These are phyloP conservation scores for Penicillium sclerotigenum DNA, from an alignment of 2,329 filamentous ascomycete genomes.

Conservation along the genomic window DNA sequence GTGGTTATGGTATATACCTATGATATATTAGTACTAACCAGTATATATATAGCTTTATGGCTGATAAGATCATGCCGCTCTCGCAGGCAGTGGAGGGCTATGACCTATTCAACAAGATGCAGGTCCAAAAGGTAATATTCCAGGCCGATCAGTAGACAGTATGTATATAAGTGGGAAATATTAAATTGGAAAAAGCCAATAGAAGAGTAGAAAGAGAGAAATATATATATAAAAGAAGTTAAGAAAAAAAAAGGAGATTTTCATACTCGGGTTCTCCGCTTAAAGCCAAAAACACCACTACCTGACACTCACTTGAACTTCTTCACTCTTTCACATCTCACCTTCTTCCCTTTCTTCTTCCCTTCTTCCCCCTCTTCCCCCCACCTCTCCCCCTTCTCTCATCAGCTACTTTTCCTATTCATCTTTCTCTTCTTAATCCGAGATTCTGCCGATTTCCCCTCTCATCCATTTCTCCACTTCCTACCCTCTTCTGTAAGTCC, in stretches of 20 bases:
- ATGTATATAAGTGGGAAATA: background rate
- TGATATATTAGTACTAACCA: background rate
- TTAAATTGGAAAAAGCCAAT: background rate
- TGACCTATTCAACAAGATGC: conserved; percentile 68
- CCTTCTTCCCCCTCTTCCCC: conserved; percentile 18
- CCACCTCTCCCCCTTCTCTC: conserved; percentile 15
- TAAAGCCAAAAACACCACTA: conserved; percentile 22
- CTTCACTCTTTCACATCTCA: conserved; percentile 15
- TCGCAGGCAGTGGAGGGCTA: conserved; percentile 65
- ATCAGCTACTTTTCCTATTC: background rate
- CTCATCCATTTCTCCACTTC: conserved; percentile 25
- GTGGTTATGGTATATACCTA: background rate
- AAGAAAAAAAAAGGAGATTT: conserved; percentile 5
- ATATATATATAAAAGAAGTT: background rate
- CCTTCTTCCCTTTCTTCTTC: conserved; percentile 15
- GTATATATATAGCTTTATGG: conserved; percentile 62
- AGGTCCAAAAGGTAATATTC: conserved; percentile 72
- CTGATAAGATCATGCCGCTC: conserved; percentile 70
- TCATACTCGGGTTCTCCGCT: conserved; percentile 18
- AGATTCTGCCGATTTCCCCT: conserved; percentile 20
- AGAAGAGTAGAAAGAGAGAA: background rate
- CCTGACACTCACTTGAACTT: conserved; percentile 12
- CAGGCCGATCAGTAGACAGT: conserved; percentile 41
- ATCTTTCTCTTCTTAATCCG: conserved; percentile 16
- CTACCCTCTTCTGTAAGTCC: conserved; percentile 22